Evolutionary conservation across 192 early-diverging fungal species (phyloP).

Genomic region (Backusella australiensis): DNA sequence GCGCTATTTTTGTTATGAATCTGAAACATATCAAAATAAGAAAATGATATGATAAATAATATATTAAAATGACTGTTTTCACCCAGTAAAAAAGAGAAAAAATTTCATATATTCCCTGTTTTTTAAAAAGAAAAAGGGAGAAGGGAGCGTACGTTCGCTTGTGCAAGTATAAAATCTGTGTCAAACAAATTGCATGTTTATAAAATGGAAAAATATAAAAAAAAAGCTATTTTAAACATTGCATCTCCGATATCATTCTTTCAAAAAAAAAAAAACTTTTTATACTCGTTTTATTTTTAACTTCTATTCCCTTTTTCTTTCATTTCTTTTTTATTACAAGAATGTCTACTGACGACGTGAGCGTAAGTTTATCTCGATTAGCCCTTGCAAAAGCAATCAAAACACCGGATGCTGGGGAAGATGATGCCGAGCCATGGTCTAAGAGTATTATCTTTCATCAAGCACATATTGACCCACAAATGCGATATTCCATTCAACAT

Average conservation of each 20-base stretch:
- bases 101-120: neutral
- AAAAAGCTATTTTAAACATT: neutral
- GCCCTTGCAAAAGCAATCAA: conserved; percentile 39
- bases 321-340: neutral
- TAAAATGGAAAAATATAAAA: conserved; percentile 3
- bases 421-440: conserved; percentile 31
- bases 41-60: neutral
- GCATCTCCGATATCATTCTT: conserved; percentile 6
- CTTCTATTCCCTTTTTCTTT: conserved; percentile 4
- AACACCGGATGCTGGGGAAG: conserved; percentile 28
- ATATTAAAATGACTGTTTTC: neutral
- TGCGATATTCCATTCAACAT: conserved; percentile 14
- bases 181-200: neutral
- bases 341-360: conserved; percentile 36
- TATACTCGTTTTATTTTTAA: conserved; percentile 2
- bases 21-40: conserved; percentile 4
- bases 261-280: neutral
- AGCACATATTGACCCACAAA: conserved; percentile 22
- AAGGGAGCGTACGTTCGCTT: neutral
- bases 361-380: conserved; percentile 32
- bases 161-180: neutral
- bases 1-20: conserved; percentile 8
- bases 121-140: neutral
- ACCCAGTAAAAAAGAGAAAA: neutral
- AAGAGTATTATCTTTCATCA: conserved; percentile 37